These are phyloP conservation scores for Ambrosiella beaveri DNA, from an alignment of 2,329 filamentous ascomycete genomes.

Conservation along the genomic window DNA sequence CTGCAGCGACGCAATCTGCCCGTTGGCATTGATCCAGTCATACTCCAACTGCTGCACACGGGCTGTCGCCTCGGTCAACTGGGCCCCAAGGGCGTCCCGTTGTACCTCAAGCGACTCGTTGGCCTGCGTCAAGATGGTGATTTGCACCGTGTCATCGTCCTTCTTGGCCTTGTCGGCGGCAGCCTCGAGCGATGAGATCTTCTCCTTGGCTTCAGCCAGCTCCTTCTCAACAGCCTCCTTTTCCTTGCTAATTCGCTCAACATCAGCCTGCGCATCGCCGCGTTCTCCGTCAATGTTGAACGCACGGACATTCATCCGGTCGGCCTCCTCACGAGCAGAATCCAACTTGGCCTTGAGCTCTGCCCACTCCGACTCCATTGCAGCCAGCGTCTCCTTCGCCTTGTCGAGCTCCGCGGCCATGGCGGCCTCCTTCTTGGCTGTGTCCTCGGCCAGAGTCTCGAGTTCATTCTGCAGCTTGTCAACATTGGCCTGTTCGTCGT, in stretches of 20 bases:
- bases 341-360: constrained; percentile 3
- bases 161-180: constrained; percentile 1
- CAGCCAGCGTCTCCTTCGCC: background rate
- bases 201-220: background rate
- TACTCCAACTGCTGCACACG: constrained; percentile 4
- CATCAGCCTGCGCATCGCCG: background rate
- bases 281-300: constrained; percentile 5
- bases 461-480: constrained; percentile 8
- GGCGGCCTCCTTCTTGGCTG: constrained; percentile 1
- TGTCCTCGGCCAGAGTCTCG: background rate
- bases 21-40: constrained; percentile 7
- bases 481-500: constrained; percentile 1
- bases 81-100: background rate
- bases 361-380: constrained; percentile 4
- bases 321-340: background rate
- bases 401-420: constrained; percentile 4
- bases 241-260: constrained; percentile 4
- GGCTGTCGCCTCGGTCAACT: background rate
- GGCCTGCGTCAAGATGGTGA: constrained; percentile 7
- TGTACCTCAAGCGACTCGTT: constrained; percentile 4
- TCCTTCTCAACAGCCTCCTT: constrained; percentile 3
- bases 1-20: constrained; percentile 1
- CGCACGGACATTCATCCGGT: constrained; percentile 4
- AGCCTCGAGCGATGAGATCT: background rate
- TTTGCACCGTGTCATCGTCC: constrained; percentile 1